phyloP scores from a whole-genome alignment of 2,329 filamentous ascomycete genomes.

The Pseudodiploospora longispora region DNA sequence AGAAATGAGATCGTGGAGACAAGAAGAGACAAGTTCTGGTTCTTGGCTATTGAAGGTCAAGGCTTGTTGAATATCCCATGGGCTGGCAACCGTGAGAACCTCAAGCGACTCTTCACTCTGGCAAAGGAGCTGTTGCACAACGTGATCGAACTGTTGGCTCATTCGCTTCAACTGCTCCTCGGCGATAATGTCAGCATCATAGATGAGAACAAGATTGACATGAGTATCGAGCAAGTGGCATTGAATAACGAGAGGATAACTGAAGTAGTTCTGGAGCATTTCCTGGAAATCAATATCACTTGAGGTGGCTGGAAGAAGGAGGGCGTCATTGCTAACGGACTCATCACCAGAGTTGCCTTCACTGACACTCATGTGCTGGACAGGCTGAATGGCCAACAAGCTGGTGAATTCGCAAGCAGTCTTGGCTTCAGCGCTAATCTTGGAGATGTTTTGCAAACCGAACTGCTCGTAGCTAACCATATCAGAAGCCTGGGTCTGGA shows the following conservation, averaged over 20 bases:
- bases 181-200: neutral
- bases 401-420: constrained; percentile 5
- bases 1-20: neutral
- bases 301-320: neutral
- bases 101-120: neutral
- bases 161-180: neutral
- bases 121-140: neutral
- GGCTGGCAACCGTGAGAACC: neutral
- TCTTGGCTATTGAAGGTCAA: neutral
- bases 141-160: neutral
- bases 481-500: constrained; percentile 11
- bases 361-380: neutral
- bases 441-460: constrained; percentile 10
- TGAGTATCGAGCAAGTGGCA: neutral
- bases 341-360: neutral
- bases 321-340: neutral
- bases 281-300: too few species aligned
- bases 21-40: neutral
- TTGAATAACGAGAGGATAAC: constrained; percentile 5
- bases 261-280: constrained; percentile 3
- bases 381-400: constrained; percentile 3
- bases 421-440: constrained; percentile 1
- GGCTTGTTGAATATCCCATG: neutral
- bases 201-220: constrained; percentile 1
- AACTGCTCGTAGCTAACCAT: constrained; percentile 17